Base-by-base conservation (phyloP, 306 rosid genomes). In the Mimosa bimucronata region DNA sequence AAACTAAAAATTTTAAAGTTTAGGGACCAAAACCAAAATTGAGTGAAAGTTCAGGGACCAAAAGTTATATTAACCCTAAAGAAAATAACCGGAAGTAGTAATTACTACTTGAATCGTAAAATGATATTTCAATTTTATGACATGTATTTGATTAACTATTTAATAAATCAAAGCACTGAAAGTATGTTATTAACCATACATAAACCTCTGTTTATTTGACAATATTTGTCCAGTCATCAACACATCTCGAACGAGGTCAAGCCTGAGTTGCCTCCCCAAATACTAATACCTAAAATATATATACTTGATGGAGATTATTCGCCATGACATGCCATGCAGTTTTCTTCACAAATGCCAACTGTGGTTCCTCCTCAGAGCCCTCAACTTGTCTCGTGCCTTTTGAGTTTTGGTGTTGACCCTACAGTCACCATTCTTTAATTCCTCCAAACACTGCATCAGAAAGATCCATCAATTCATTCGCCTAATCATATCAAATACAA, bases 301-400 rank as follows among this genome's bases (percentile, higher is more conserved):
- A 58, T 46, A 55, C 7, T 55, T 55, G 3, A 66, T 10, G 42
- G 48, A 66, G 41, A 66, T 73, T 58, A 41, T 30, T 68, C 40
- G 30, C 28, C 50, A 12, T 44, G 50, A 12, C 29, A 31, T 40
- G 61, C 78, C 81, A 30, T 68, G 57, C 76, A 77, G 77, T 72
- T 46, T 74, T 74, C 64, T 46, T 92, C 88, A 94, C 73, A 87
- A 19, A 76, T 85, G 83, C 76, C 90, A 85, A 45, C 98, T 94
- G 46, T 62, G 74, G 23, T 82, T 87, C 86, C 97, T 94, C 81
- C 90, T 88, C 82, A 92, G 53, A 1, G 70, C 76, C 73, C 88
- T 84, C 46, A 88, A 85, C 77, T 82, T 94, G 61, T 87, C 97
- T 81, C 74, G 83, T 1, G 88, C 90, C 77, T 88, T 91, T 61